Evolutionary conservation across 768 basidiomycete genomes (phyloP).

Genomic region (Auriscalpium orientale): DNA sequence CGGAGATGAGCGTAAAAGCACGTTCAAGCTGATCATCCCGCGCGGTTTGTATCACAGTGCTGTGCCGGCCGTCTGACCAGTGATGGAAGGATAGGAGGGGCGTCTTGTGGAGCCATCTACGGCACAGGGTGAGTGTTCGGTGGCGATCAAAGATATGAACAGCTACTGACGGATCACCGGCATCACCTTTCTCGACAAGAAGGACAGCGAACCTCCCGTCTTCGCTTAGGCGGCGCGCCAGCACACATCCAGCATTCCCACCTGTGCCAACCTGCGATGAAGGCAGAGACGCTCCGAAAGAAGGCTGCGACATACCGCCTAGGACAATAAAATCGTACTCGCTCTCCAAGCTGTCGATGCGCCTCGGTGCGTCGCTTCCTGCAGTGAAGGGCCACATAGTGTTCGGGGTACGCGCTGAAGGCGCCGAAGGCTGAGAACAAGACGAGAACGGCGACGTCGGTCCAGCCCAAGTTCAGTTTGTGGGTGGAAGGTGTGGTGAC

Average conservation of each 20-base stretch:
- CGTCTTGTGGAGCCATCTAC: conserved; percentile 5
- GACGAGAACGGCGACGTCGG: too few species aligned
- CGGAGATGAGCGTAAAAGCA: conserved; percentile 18
- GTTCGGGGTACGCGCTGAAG: background rate
- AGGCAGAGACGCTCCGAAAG: background rate
- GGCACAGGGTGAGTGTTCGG: background rate
- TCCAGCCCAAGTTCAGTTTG: too few species aligned
- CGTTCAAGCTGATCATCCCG: conserved; percentile 5
- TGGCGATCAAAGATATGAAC: background rate
- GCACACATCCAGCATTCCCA: conserved; percentile 30
- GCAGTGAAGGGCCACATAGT: background rate
- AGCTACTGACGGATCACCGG: conserved; percentile 21
- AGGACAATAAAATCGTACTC: conserved; percentile 21
- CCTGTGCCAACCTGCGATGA: conserved; percentile 14
- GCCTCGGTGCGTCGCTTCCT: background rate
- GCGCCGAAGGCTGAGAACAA: too few species aligned
- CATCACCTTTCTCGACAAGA: conserved; percentile 22
- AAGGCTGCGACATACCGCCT: conserved; percentile 10
- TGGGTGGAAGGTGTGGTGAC: too few species aligned
- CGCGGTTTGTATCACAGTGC: conserved; percentile 9
- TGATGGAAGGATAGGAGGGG: conserved; percentile 27
- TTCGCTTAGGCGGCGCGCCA: conserved; percentile 30
- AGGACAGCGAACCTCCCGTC: conserved; percentile 26
- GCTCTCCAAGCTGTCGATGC: background rate
- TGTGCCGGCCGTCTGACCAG: conserved; percentile 17